Conservation (phyloP, 1,139 yeast species). For the Diutina pseudorugosa region DNA sequence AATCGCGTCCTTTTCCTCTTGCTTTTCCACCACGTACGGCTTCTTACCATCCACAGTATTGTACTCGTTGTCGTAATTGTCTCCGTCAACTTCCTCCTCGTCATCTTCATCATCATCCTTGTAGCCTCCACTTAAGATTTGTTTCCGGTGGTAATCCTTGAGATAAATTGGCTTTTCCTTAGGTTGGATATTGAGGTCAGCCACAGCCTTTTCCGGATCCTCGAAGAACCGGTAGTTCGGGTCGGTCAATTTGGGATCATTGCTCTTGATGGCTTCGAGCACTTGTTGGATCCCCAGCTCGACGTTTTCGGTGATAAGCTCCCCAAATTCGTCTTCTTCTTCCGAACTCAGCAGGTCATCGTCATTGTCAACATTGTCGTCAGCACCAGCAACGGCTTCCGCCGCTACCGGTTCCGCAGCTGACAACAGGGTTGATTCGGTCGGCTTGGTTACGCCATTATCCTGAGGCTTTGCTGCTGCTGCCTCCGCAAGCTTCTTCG, state of each 20-base stretch:
- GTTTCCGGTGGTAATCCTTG: slow-evolving; percentile 87
- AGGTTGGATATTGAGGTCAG: slow-evolving; percentile 12
- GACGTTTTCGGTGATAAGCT: slow-evolving; percentile 72
- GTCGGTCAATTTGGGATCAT: slow-evolving; percentile 55
- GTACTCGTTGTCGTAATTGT: slow-evolving; percentile 23
- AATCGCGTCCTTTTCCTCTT: slow-evolving; percentile 61
- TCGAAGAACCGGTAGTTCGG: slow-evolving; percentile 60
- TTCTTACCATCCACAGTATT: slow-evolving; percentile 46
- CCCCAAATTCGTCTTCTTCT: slow-evolving; percentile 91
- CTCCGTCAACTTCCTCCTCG: slow-evolving; percentile 8
- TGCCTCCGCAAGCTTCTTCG: slow-evolving; percentile 38
- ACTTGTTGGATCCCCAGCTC: slow-evolving; percentile 72
- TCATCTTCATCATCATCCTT: slow-evolving; percentile 34
- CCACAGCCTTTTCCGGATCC: slow-evolving; percentile 31
- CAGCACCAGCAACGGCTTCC: background rate
- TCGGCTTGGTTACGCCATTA: background rate
- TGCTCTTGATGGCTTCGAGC: slow-evolving; percentile 51
- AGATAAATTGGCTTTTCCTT: slow-evolving; percentile 72
- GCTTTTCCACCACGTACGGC: slow-evolving; percentile 61
- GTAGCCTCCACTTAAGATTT: slow-evolving; percentile 50
- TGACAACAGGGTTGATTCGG: no score
- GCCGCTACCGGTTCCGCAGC: background rate
- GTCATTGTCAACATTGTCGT: slow-evolving; percentile 9
- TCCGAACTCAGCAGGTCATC: slow-evolving; percentile 27
- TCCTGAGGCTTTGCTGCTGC: background rate